Conservation (phyloP, 495 filamentous ascomycete genomes). For the Penicillium tannophilum region DNA sequence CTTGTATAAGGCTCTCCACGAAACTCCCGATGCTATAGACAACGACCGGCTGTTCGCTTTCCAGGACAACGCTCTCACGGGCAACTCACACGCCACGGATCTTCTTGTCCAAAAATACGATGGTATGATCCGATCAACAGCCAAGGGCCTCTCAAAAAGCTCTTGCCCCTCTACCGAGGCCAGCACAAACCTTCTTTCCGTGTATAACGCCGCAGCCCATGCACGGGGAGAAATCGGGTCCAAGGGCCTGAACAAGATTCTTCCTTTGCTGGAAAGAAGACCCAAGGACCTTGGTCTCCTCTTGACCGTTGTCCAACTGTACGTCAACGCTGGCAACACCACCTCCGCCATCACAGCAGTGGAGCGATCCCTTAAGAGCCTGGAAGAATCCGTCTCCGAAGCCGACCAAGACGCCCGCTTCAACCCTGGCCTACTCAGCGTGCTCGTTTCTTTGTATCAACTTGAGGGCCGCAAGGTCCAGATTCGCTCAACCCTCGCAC, state of each 20-base stretch:
- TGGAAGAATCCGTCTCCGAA: slow-evolving; percentile 67
- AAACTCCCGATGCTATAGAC: slow-evolving; percentile 55
- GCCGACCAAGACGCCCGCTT: slow-evolving; percentile 70
- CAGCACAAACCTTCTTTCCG: slow-evolving; percentile 64
- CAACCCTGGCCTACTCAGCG: slow-evolving; percentile 83
- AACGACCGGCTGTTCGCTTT: slow-evolving; percentile 77
- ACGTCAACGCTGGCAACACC: slow-evolving; percentile 72
- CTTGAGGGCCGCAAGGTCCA: slow-evolving; percentile 74
- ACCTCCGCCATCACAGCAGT: slow-evolving; percentile 74
- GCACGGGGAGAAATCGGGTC: slow-evolving; percentile 64
- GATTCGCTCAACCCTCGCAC: slow-evolving; percentile 69
- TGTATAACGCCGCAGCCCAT: slow-evolving; percentile 79
- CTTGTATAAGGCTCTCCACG: slow-evolving; percentile 67
- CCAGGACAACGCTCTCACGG: slow-evolving; percentile 66
- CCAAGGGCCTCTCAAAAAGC: slow-evolving; percentile 55
- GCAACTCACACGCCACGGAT: slow-evolving; percentile 71
- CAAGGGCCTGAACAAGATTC: slow-evolving; percentile 69
- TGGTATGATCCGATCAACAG: slow-evolving; percentile 69
- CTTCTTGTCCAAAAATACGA: slow-evolving; percentile 77
- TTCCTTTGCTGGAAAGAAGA: slow-evolving; percentile 72
- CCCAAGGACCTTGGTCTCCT: slow-evolving; percentile 84
- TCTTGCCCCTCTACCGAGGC: slow-evolving; percentile 58
- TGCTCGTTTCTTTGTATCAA: slow-evolving; percentile 79
- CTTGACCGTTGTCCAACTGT: slow-evolving; percentile 82
- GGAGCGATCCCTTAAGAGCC: slow-evolving; percentile 68